Evolutionary conservation across 2,329 filamentous ascomycete genomes (phyloP), one percentile per base, ranked within the genome.

Genomic region (Erysiphe pulchra): DNA sequence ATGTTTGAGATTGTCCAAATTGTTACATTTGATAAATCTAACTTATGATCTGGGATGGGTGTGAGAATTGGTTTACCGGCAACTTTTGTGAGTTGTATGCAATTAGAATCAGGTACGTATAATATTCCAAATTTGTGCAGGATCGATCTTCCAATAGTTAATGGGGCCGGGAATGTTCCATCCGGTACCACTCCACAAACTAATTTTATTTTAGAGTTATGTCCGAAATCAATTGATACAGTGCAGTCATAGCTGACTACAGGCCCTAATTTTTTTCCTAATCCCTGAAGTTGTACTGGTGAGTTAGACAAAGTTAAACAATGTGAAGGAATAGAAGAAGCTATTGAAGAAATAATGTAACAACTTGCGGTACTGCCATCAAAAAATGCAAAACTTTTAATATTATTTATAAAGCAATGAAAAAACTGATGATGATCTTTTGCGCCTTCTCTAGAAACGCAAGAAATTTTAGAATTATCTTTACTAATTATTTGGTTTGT

Each of bases 101-200:
- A 24, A 36, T 44, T 12, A 44, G 42, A 44, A 24, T 36, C 14
- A 11, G 42, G 31, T 20, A 44, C 10, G 17, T 24, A 44, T 24
- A 44, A 16, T 24, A 24, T 11, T 36, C 42, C 42, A 16, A 44
- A 24, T 20, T 44, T 20, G 12, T 44, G 42, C 17, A 44, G 13
- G 24, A 36, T 28, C 24, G 31, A 44, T 34, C 31, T 34, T 44
- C 42, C 42, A 14, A 44, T 36, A 7, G 42, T 44, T 36, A 36
- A 36, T 24, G 42, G 31, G 20, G 42, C 31, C 24, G 42, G 31
- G 28, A 44, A 44, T 30, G 30, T 44, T 20, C 42, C 42, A 16
- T 44, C 42, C n/a, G 42, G 31, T 32, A 44, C 42, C 14, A 44
- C 16, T 13, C 42, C 30, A 33, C 42, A 44, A 44, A 44, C 8